These are phyloP conservation scores for Alliaria petiolata DNA, from an alignment of 345 rosid species.

Conservation along the genomic window DNA sequence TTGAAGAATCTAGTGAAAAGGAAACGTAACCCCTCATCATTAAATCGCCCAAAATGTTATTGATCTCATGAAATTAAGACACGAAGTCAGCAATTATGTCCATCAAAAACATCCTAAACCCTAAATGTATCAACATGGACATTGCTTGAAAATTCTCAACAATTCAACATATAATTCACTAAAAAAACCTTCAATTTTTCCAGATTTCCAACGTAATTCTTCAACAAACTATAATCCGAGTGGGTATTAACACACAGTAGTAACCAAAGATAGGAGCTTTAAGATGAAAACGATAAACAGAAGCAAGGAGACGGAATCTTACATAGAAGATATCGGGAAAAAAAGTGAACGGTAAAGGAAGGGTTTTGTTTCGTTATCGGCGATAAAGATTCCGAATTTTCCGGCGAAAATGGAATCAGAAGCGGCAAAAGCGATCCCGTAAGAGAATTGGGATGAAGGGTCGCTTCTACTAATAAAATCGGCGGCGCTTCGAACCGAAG, in stretches of 20 bases:
- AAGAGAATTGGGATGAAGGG: background rate
- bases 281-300: background rate
- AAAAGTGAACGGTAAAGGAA: background rate
- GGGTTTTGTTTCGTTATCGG: background rate
- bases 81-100: no score
- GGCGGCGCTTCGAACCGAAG: constrained; percentile 4
- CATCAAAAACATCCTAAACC: no score
- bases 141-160: background rate
- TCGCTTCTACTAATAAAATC: background rate
- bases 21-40: no score
- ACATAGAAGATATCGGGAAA: background rate
- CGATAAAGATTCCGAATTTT: background rate
- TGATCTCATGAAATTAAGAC: no score
- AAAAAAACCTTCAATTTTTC: background rate
- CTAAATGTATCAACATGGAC: no score
- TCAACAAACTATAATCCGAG: background rate
- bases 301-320: background rate
- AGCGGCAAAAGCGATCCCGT: background rate
- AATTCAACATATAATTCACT: background rate
- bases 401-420: background rate
- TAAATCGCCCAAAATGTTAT: no score
- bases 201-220: background rate
- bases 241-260: background rate
- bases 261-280: background rate
- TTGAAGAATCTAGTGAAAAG: no score